Conservation (phyloP, 2,329 filamentous ascomycete genomes). For the Colletotrichum lindemuthianum region DNA sequence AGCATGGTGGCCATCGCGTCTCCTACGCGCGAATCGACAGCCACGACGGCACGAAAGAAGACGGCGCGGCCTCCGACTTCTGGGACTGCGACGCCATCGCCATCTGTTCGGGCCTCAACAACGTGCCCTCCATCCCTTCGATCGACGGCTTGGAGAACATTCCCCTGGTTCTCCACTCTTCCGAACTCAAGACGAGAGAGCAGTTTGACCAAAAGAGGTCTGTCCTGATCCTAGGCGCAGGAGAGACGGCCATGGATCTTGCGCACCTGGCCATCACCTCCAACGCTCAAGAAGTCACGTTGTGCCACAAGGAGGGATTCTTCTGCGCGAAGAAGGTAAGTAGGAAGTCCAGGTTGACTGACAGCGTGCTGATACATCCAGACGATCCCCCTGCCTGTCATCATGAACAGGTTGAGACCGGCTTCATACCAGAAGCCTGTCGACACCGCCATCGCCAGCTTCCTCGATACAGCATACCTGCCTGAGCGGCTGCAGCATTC, state of each 20-base stretch:
- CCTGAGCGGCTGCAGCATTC: slow-evolving; percentile 57
- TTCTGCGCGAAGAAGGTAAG: slow-evolving; percentile 56
- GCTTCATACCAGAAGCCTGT: slow-evolving; percentile 51
- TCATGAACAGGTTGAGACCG: slow-evolving; percentile 18
- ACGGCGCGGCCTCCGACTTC: neutral
- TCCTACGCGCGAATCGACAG: slow-evolving; percentile 22
- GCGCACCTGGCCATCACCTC: slow-evolving; percentile 56
- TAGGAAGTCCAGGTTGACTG: no score
- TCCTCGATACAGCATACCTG: slow-evolving; percentile 63
- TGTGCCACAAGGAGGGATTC: slow-evolving; percentile 58
- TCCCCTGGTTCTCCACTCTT: slow-evolving; percentile 53
- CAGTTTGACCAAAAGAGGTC: slow-evolving; percentile 53
- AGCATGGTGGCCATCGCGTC: neutral
- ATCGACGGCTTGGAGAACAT: slow-evolving; percentile 52
- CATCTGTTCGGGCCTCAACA: slow-evolving; percentile 56
- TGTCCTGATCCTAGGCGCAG: slow-evolving; percentile 55
- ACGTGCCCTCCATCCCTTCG: slow-evolving; percentile 50
- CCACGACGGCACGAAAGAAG: neutral
- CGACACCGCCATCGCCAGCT: slow-evolving; percentile 56
- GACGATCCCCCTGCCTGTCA: slow-evolving; percentile 18
- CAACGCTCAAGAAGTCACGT: slow-evolving; percentile 51
- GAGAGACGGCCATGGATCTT: slow-evolving; percentile 59
- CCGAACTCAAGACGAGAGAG: slow-evolving; percentile 50
- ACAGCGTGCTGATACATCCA: neutral
- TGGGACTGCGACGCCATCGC: slow-evolving; percentile 57